Conservation (phyloP, 2,329 filamentous ascomycete genomes). For the Raffaelea ambrosiae region DNA sequence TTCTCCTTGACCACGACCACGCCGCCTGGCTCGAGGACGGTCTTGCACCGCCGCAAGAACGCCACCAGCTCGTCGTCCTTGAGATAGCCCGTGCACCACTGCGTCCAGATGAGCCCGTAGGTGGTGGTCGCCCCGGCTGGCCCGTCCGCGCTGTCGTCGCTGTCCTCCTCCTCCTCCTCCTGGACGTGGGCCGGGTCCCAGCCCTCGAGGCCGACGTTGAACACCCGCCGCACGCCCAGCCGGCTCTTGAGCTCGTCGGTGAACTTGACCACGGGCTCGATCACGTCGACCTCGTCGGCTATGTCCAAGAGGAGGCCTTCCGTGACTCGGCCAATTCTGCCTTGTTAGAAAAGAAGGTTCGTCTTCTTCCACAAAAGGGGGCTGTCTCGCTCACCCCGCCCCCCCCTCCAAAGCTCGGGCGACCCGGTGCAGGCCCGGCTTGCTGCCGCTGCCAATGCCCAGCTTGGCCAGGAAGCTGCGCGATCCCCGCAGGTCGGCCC, state of each 20-base stretch:
- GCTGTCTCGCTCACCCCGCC: constrained; percentile 33
- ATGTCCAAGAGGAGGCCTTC: constrained; percentile 64
- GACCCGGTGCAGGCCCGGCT: constrained; percentile 21
- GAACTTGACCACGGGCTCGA: constrained; percentile 81
- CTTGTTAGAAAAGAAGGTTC: background rate
- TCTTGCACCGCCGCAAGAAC: constrained; percentile 56
- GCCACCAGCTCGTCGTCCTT: constrained; percentile 63
- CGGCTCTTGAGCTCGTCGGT: constrained; percentile 51
- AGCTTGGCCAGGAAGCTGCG: constrained; percentile 64
- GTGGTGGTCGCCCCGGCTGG: constrained; percentile 19
- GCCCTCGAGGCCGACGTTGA: constrained; percentile 64
- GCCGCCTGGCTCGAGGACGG: constrained; percentile 28
- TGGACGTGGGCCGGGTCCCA: constrained; percentile 51
- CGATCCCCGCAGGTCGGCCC: constrained; percentile 63
- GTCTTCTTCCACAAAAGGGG: background rate
- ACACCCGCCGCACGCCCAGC: constrained; percentile 53
- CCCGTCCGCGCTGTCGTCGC: background rate
- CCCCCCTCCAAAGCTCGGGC: constrained; percentile 28
- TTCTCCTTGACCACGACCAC: constrained; percentile 79
- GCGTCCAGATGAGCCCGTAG: constrained; percentile 82
- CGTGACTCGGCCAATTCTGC: constrained; percentile 74
- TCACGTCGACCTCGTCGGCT: constrained; percentile 65
- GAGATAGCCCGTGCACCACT: constrained; percentile 84
- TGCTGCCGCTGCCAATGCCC: constrained; percentile 32
- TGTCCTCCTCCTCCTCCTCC: constrained; percentile 14